phyloP scores from a whole-genome alignment of 2,329 filamentous ascomycete species.

The Phoma sp. region DNA sequence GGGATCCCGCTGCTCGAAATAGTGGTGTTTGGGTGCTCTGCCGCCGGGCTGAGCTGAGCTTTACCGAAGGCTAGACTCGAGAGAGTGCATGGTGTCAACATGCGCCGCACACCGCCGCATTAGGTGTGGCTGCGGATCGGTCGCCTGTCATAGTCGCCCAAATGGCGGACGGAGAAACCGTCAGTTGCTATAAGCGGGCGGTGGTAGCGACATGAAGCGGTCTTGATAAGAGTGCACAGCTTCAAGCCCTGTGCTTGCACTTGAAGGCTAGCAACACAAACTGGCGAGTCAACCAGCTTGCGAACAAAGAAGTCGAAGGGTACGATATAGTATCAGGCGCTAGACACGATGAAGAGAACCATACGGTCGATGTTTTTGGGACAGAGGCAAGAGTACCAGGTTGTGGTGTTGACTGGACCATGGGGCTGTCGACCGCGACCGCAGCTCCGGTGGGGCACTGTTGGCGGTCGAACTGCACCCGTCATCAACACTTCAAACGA shows the following conservation, averaged over 20 bases:
- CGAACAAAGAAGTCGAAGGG: background rate
- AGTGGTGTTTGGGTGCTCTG: background rate
- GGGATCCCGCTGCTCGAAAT: constrained; percentile 6
- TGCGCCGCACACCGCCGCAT: constrained; percentile 10
- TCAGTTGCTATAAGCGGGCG: constrained; percentile 2
- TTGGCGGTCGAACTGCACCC: background rate
- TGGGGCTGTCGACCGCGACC: too few relatives aligned
- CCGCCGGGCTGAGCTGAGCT: constrained; percentile 12
- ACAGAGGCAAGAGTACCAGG: too few relatives aligned
- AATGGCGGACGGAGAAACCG: background rate
- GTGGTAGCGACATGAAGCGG: background rate
- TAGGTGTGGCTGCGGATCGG: constrained; percentile 5
- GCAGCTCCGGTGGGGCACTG: background rate
- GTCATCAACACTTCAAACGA: background rate
- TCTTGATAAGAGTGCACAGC: too few relatives aligned
- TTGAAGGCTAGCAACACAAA: too few relatives aligned
- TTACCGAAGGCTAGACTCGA: constrained; percentile 5
- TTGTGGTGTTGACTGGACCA: too few relatives aligned
- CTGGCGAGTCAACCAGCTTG: too few relatives aligned
- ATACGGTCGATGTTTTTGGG: too few relatives aligned
- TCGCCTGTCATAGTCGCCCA: background rate
- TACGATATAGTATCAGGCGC: background rate
- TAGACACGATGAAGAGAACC: background rate
- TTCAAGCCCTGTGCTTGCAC: too few relatives aligned
- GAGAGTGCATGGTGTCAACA: background rate